phyloP scores from a whole-genome alignment of 306 rosid species.

The Prunus mongolica region DNA sequence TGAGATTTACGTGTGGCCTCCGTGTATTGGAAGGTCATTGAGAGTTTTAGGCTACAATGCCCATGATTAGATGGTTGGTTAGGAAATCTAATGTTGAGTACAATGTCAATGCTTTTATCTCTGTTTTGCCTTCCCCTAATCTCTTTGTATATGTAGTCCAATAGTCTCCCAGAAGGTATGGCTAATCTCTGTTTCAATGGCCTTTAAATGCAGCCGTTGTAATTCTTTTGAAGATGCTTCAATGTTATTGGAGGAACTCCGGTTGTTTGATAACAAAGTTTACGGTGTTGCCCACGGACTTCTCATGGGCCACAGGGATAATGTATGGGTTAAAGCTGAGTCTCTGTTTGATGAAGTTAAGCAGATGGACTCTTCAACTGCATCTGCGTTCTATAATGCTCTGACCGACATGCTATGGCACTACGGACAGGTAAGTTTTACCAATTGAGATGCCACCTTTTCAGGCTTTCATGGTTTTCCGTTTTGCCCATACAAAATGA shows the following conservation, averaged over 20 bases:
- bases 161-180: background rate
- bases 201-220: constrained; percentile 61
- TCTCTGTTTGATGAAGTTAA: constrained; percentile 75
- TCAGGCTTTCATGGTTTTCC: background rate
- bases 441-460: background rate
- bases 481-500: background rate
- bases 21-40: background rate
- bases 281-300: constrained; percentile 93
- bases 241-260: constrained; percentile 75
- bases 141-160: background rate
- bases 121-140: background rate
- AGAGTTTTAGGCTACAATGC: background rate
- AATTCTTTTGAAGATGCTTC: constrained; percentile 82
- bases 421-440: constrained; percentile 74
- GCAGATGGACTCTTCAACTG: constrained; percentile 85
- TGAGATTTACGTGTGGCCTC: background rate
- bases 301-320: constrained; percentile 72
- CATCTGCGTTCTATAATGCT: constrained; percentile 90
- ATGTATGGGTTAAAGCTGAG: constrained; percentile 67
- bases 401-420: constrained; percentile 98
- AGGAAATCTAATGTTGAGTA: background rate
- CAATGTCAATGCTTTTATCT: background rate
- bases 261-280: constrained; percentile 73
- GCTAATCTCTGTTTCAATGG: constrained; percentile 19
- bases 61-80: background rate